Evolutionary conservation across 2,329 filamentous ascomycete genomes (phyloP).

Genomic region (Pestalotiopsis sp.): DNA sequence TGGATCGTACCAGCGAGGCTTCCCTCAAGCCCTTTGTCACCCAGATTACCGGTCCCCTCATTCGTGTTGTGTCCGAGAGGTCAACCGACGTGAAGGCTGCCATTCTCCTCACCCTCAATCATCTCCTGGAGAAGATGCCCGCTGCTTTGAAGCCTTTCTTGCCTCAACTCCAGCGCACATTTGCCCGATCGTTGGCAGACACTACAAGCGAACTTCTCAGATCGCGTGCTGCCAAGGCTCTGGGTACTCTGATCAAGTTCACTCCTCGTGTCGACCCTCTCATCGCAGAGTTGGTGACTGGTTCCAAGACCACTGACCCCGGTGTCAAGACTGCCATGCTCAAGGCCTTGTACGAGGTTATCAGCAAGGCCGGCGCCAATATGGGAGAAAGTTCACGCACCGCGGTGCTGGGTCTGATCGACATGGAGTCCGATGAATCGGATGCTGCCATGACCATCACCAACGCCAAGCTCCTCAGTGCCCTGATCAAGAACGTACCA

Average conservation of each 20-base stretch:
- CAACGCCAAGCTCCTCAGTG: conserved; percentile 86
- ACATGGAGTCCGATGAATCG: conserved; percentile 76
- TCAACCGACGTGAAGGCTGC: conserved; percentile 96
- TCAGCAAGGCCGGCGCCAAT: conserved; percentile 90
- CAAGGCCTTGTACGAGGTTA: conserved; percentile 93
- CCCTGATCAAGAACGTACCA: conserved; percentile 84
- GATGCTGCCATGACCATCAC: conserved; percentile 84
- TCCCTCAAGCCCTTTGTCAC: conserved; percentile 94
- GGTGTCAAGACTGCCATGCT: conserved; percentile 96
- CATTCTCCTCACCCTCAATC: conserved; percentile 92
- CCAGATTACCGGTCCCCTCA: conserved; percentile 95
- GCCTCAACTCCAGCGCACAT: conserved; percentile 93
- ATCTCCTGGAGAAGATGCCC: conserved; percentile 94
- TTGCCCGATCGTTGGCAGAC: conserved; percentile 94
- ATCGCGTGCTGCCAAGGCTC: conserved; percentile 85
- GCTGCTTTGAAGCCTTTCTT: conserved; percentile 94
- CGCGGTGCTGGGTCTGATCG: conserved; percentile 86
- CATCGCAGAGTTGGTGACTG: conserved; percentile 90
- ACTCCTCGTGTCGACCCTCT: conserved; percentile 95
- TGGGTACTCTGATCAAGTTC: conserved; percentile 93
- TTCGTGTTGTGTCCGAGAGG: conserved; percentile 95
- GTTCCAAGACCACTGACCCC: conserved; percentile 84
- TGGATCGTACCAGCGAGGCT: conserved; percentile 87
- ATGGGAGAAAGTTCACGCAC: conserved; percentile 91
- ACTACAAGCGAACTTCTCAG: conserved; percentile 87